Percentiles rank a stretch among this genome's conserved stretches.
Conservation (phyloP, 1,284 basidiomycete genomes). For the Schizopora paradoxa region DNA sequence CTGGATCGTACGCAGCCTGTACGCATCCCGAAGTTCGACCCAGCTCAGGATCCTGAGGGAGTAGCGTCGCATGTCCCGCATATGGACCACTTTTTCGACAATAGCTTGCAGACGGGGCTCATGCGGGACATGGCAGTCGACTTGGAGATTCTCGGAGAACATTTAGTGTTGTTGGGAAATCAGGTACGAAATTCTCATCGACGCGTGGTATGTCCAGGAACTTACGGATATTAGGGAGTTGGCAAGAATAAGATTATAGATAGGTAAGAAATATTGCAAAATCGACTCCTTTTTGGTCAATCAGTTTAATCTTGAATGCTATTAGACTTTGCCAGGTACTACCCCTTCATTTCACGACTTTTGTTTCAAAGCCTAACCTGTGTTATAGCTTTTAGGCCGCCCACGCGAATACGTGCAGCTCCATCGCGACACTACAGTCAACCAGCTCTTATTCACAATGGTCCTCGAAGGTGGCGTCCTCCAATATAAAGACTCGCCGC, state of each 20-base stretch:
- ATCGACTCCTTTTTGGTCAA: not conserved
- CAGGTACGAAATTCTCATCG: slow-evolving; percentile 38
- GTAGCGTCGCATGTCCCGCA: slow-evolving; percentile 52
- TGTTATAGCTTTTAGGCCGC: slow-evolving; percentile 45
- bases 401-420: slow-evolving; percentile 67
- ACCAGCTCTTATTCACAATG: slow-evolving; percentile 64
- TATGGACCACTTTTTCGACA: slow-evolving; percentile 67
- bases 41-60: slow-evolving; percentile 45
- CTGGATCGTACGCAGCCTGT: slow-evolving; percentile 30
- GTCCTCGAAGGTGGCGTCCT: slow-evolving; percentile 50
- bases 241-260: slow-evolving; percentile 69
- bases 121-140: slow-evolving; percentile 63
- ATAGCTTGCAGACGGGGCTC: slow-evolving; percentile 57
- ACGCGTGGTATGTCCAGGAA: not conserved
- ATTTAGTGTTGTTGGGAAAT: slow-evolving; percentile 61
- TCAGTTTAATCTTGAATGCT: slow-evolving; percentile 1
- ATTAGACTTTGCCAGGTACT: slow-evolving; percentile 48
- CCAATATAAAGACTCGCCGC: slow-evolving; percentile 56
- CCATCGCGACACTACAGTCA: slow-evolving; percentile 63
- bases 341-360: not conserved
- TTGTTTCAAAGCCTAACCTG: not conserved
- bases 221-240: slow-evolving; percentile 39
- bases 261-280: slow-evolving; percentile 32
- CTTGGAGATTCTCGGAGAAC: slow-evolving; percentile 52
- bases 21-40: slow-evolving; percentile 44